Evolutionary conservation across 2,329 filamentous ascomycete genomes (phyloP).

Genomic region (Raffaelea arxii): DNA sequence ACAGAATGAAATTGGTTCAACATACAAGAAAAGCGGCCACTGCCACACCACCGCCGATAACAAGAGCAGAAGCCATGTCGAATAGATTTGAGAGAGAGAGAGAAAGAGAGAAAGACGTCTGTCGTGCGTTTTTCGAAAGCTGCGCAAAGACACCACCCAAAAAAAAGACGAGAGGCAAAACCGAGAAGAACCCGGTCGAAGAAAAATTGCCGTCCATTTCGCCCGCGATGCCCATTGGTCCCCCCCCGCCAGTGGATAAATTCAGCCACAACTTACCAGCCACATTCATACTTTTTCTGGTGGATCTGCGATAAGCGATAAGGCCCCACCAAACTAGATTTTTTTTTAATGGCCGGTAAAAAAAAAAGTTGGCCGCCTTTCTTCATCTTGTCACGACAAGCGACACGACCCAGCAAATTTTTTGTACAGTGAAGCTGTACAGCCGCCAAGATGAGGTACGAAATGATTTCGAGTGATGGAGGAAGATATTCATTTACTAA

Average conservation of each 20-base stretch:
- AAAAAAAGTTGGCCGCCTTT: conserved; percentile 12
- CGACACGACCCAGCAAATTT: neutral
- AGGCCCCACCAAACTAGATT: conserved; percentile 13
- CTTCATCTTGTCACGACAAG: conserved; percentile 1
- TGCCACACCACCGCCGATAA: conserved; percentile 51
- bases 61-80: conserved; percentile 48
- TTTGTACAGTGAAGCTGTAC: neutral
- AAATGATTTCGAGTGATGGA: neutral
- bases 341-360: conserved; percentile 9
- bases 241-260: no score
- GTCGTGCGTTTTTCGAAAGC: no score
- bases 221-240: no score
- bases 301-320: conserved; percentile 10
- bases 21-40: conserved; percentile 55
- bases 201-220: no score
- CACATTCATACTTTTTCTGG: neutral
- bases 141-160: no score
- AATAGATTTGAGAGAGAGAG: neutral
- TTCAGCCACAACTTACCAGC: conserved; percentile 3
- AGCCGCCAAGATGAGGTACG: conserved; percentile 9
- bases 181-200: no score
- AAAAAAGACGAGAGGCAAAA: no score
- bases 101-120: neutral
- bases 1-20: neutral
- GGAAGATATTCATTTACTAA: conserved; percentile 1